Conservation (phyloP, 2,329 filamentous ascomycete species). For the Anthostomella pinea region DNA sequence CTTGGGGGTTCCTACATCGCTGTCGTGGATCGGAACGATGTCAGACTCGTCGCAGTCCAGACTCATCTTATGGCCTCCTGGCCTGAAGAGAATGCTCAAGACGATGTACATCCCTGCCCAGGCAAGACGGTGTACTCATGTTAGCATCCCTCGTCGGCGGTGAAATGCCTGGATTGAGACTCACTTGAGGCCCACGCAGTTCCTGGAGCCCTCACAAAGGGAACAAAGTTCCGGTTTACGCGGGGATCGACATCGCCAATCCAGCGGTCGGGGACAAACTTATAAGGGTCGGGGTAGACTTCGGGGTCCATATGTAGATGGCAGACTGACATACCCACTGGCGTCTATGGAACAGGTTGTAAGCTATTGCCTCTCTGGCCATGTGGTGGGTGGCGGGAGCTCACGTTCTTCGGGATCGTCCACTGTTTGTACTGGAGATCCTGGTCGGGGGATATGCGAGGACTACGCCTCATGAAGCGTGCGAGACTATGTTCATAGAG, state of each 20-base stretch:
- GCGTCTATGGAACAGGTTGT: conserved; percentile 3
- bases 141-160: neutral
- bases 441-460: conserved; percentile 11
- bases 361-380: neutral
- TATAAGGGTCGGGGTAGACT: conserved; percentile 11
- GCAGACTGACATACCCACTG: conserved; percentile 11
- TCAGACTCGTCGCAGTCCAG: conserved; percentile 10
- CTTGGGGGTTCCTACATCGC: conserved; percentile 12
- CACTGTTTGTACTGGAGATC: conserved; percentile 11
- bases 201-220: conserved; percentile 6
- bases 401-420: conserved; percentile 10
- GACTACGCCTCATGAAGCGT: conserved; percentile 9
- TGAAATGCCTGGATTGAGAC: neutral
- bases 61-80: conserved; percentile 2
- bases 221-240: conserved; percentile 7
- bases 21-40: conserved; percentile 8
- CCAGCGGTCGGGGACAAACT: conserved; percentile 9
- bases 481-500: conserved; percentile 1
- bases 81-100: conserved; percentile 4
- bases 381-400: neutral
- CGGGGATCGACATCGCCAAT: conserved; percentile 5
- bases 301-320: conserved; percentile 12
- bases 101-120: conserved; percentile 9
- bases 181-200: conserved; percentile 8
- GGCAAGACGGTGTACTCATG: conserved; percentile 1